Evolutionary conservation across 257 asterid genomes (phyloP).

Genomic region (Salvia miltiorrhiza): DNA sequence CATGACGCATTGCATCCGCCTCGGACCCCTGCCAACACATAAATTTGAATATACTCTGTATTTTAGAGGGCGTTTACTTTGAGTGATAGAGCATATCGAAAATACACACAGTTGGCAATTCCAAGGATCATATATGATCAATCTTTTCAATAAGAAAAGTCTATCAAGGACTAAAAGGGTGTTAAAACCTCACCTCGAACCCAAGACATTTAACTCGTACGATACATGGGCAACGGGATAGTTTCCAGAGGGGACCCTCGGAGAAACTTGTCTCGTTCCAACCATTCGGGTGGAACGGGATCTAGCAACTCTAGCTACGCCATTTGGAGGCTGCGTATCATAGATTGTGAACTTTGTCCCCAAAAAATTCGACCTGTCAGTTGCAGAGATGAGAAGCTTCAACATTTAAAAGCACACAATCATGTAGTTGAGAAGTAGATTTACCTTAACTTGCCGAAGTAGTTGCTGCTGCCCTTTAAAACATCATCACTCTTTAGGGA

Average conservation of each 20-base stretch:
- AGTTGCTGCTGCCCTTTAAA: slow-evolving; percentile 74
- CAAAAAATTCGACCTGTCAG: slow-evolving; percentile 78
- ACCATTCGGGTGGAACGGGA: slow-evolving; percentile 62
- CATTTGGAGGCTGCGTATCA: slow-evolving; percentile 79
- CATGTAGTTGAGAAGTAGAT: background rate
- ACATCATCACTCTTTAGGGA: slow-evolving; percentile 74
- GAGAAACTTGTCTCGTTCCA: slow-evolving; percentile 80
- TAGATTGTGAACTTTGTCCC: slow-evolving; percentile 85
- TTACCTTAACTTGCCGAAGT: slow-evolving; percentile 85
- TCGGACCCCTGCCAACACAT: slow-evolving; percentile 57
- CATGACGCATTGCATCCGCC: slow-evolving; percentile 89
- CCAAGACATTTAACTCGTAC: slow-evolving; percentile 81
- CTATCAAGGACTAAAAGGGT: background rate
- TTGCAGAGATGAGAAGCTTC: background rate
- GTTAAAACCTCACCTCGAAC: slow-evolving; percentile 58
- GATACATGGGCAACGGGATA: slow-evolving; percentile 77
- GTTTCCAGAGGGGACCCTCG: slow-evolving; percentile 79
- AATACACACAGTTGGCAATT: too few relatives aligned
- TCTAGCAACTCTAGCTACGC: slow-evolving; percentile 56
- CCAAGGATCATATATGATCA: too few relatives aligned
- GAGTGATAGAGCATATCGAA: too few relatives aligned
- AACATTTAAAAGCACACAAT: background rate
- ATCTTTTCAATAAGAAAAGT: too few relatives aligned
- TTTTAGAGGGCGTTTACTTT: too few relatives aligned
- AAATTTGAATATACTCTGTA: too few relatives aligned